Evolutionary conservation across 2,329 filamentous ascomycete species (phyloP), one percentile per base, ranked within the genome.

Genomic region (Claviceps digitariae): DNA sequence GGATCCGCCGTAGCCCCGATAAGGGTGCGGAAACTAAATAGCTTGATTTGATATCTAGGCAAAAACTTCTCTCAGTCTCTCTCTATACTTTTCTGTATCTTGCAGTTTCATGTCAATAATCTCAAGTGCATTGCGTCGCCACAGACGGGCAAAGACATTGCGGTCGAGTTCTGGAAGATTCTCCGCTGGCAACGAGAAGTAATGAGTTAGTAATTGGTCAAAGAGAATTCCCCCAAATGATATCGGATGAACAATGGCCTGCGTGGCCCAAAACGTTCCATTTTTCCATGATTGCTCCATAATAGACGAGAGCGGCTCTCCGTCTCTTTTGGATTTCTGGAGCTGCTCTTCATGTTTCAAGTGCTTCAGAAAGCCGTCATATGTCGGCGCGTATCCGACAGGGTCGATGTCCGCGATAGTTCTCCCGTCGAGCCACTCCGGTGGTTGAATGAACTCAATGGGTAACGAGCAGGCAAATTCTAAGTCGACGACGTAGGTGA

Each of bases 401-500:
- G n/a, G 17, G 4, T 48, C 29, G 6, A 48, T 21, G 7, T 48
- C n/a, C 20, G 29, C 48, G 3, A 54, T 38, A 5, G 52, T 31
- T 23, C 34, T 23, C 25, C 55, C 80, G 68, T 64, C 73, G 25
- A 57, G 53, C 55, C 54, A 59, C 21, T 52, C 55, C 13, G 55
- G 58, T 5, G 55, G 47, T 12, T 54, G 52, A n/a, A 58, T 10
- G 29, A 58, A 59, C 52, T 68, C 64, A 29, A 58, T 40, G 46
- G 64, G 64, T 51, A 60, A 58, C 15, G 62, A 58, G 58, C 62
- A 65, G 46, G 63, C 58, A 60, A 62, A 67, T 56, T 67, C 64
- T 52, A 63, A 58, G 52, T 68, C 62, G 45, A 69, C 63, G 2
- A 67, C 54, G 56, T 59, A 59, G 47, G 60, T 64, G 46, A 67